phyloP scores from a whole-genome alignment of 805 yeast genomes.

The Candida argentea region DNA sequence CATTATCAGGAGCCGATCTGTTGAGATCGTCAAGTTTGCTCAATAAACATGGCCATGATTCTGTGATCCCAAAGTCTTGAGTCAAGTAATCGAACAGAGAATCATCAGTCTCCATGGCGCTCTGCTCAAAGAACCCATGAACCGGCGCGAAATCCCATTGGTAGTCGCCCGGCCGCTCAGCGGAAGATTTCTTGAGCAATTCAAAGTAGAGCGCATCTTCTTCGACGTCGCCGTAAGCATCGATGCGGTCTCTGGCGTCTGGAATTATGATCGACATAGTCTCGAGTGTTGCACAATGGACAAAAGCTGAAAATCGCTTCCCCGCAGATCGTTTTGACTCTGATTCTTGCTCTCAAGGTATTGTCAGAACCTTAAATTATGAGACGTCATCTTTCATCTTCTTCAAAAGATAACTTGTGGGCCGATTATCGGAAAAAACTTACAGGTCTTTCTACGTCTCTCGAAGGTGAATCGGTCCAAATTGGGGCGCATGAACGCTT shows the following conservation, averaged over 20 bases:
- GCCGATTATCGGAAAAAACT: no score
- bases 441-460: no score
- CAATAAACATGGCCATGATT: conserved; percentile 10
- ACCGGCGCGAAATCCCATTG: conserved; percentile 15
- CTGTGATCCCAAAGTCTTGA: conserved; percentile 11
- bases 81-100: conserved; percentile 12
- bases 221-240: conserved; percentile 21
- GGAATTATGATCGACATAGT: conserved; percentile 22
- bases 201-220: conserved; percentile 10
- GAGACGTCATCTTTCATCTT: no score
- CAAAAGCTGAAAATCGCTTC: neutral
- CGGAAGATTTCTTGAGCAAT: conserved; percentile 1
- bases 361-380: no score
- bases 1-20: conserved; percentile 6
- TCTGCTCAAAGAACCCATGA: conserved; percentile 15
- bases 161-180: conserved; percentile 4
- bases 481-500: no score
- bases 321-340: no score
- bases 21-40: conserved; percentile 8
- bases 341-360: no score
- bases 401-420: no score
- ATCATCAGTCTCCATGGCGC: conserved; percentile 13
- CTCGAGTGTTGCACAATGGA: neutral
- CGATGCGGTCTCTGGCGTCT: conserved; percentile 17
- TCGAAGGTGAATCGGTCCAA: no score